Base-by-base conservation (phyloP, 2,329 filamentous ascomycete species). In the Coniochaeta ligniaria region DNA sequence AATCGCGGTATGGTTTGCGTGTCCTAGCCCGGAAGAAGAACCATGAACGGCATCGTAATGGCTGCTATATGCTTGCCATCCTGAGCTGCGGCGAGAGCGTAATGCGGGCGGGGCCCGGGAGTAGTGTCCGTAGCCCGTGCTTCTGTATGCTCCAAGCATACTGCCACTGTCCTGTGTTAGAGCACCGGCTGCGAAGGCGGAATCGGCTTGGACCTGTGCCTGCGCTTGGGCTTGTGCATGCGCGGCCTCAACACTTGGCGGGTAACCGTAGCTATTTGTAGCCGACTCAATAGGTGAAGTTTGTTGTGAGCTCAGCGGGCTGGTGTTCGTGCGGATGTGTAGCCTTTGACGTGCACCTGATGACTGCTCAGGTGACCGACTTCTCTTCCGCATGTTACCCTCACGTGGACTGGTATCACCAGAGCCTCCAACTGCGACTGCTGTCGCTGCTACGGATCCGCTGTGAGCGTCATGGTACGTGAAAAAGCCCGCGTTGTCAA, bases 251-350 rank as follows among this genome's bases (percentile, higher is more conserved):
- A 79, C 72, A 78, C 78, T 78, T 62, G 82, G 79, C 66, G 77
- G 80, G 68, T 84, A 87, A 56, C 77, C 76, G 66, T 84, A 84
- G 52, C 79, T 80, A 72, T 83, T 81, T 74, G 82, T 72, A 83
- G 76, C 62, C 76, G 80, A 59, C 67, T 80, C 65, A 68, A 69
- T 64, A 66, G 69, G 60, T 6, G 70, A 65, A 1, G 62, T 63
- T 47, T 70, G 70, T 26, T 69, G 66, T 26, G 66, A 60, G 64
- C 66, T 57, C 63, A 63, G 62, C 52, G 62, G 69, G 65, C 66
- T 75, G 62, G 64, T 75, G 64, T 66, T 68, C 45, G 68, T 68
- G 61, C 63, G 70, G 61, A 65, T 65, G 35, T 68, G 71, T 61
- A 68, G 72, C 65, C 60, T 68, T 60, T 72, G 74, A 35, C 73